phyloP scores from a whole-genome alignment of 2,329 filamentous ascomycete genomes.

The Beauveria bassiana region DNA sequence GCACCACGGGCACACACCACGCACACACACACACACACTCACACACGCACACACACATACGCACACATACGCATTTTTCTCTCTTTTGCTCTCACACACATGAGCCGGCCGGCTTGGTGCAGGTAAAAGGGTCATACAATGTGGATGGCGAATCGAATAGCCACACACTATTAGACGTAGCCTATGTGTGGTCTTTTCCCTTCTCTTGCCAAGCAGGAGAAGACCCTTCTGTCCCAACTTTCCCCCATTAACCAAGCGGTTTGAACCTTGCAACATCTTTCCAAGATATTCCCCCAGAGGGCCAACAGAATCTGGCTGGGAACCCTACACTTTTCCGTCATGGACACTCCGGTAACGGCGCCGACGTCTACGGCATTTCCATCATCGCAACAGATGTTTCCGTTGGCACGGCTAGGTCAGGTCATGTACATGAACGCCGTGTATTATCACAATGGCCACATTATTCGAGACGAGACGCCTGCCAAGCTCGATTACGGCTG shows the following conservation, averaged over 20 bases:
- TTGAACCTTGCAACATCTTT: not conserved
- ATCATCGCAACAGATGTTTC: not conserved
- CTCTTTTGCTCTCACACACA: not conserved
- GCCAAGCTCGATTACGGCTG: constrained; percentile 66
- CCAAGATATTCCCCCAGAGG: not conserved
- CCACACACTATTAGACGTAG: not conserved
- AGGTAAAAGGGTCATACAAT: constrained; percentile 4
- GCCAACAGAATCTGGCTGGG: not conserved
- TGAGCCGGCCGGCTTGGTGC: not conserved
- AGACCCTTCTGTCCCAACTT: not conserved
- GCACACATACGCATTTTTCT: not conserved
- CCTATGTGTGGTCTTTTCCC: not conserved
- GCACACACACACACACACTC: not conserved
- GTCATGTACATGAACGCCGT: constrained; percentile 65
- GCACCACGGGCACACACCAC: not conserved
- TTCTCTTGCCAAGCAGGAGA: not conserved
- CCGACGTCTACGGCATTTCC: not conserved
- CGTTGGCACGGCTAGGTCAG: not conserved
- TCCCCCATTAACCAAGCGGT: not conserved
- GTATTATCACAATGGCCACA: constrained; percentile 74
- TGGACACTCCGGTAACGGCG: not conserved
- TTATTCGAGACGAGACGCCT: constrained; percentile 66
- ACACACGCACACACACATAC: not conserved
- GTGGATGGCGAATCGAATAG: not conserved
- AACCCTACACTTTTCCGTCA: not conserved